These are phyloP conservation scores for Mycena leptocephala DNA, from an alignment of 768 basidiomycete species.

Conservation along the genomic window DNA sequence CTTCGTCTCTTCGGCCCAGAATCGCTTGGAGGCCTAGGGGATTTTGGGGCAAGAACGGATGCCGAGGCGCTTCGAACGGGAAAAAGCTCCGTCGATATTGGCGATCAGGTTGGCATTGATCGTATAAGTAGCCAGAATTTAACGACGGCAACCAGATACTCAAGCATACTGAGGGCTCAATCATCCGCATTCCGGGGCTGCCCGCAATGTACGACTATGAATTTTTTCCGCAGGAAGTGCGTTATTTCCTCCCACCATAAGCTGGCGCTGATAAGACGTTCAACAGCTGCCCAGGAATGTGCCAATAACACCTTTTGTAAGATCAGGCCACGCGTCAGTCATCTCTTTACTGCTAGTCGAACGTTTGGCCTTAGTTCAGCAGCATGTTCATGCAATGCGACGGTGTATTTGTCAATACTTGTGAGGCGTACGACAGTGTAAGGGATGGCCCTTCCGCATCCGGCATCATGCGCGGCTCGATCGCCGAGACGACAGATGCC, in stretches of 20 bases:
- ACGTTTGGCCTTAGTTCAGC: neutral
- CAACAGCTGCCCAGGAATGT: neutral
- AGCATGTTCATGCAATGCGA: conserved; percentile 26
- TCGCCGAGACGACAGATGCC: no score
- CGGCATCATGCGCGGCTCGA: no score
- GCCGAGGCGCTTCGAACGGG: conserved; percentile 29
- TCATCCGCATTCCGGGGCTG: conserved; percentile 40
- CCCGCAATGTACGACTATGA: conserved; percentile 44
- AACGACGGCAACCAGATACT: conserved; percentile 29
- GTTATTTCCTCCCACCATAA: neutral
- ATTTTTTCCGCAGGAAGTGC: conserved; percentile 36
- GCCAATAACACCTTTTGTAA: conserved; percentile 3
- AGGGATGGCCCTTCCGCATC: no score
- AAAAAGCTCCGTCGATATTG: conserved; percentile 26
- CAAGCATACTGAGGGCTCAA: conserved; percentile 31
- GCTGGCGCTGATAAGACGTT: no score
- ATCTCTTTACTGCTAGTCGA: neutral
- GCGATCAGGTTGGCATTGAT: conserved; percentile 30
- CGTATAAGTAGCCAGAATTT: no score
- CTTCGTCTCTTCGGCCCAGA: conserved; percentile 39
- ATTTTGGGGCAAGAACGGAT: conserved; percentile 31
- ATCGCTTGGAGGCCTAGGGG: conserved; percentile 37
- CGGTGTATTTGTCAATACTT: conserved; percentile 34
- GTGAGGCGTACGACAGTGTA: conserved; percentile 37
- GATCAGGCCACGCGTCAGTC: conserved; percentile 1